Conservation (phyloP, 345 rosid species). For the Orychophragmus violaceus region DNA sequence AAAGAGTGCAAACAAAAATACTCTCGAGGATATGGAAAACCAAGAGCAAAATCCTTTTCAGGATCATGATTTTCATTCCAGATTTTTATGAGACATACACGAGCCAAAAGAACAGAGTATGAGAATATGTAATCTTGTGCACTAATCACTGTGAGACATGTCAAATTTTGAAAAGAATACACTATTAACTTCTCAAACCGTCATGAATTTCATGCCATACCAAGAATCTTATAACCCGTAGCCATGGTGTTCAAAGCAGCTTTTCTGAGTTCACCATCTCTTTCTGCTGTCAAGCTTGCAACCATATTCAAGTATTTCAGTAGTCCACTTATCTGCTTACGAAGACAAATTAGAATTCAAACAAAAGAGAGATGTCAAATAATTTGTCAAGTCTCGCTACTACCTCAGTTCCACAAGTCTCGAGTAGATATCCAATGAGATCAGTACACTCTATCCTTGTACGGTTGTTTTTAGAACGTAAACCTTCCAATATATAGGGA, state of each 20-base stretch:
- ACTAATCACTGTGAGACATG: background rate
- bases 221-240: slow-evolving; percentile 89
- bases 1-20: background rate
- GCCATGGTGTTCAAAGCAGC: slow-evolving; percentile 94
- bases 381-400: slow-evolving; percentile 8
- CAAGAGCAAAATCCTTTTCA: background rate
- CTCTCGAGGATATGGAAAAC: background rate
- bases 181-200: background rate
- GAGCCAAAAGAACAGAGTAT: slow-evolving; percentile 1
- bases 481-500: slow-evolving; percentile 89
- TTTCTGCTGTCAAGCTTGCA: slow-evolving; percentile 96
- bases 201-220: slow-evolving; percentile 40
- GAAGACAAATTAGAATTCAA: slow-evolving; percentile 18
- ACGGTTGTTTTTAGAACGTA: slow-evolving; percentile 97
- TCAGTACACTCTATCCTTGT: slow-evolving; percentile 93
- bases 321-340: slow-evolving; percentile 76
- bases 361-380: background rate
- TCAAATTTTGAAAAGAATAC: background rate
- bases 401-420: slow-evolving; percentile 92
- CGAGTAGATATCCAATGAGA: slow-evolving; percentile 82
- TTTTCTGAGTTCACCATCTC: slow-evolving; percentile 97
- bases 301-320: slow-evolving; percentile 84
- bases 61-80: background rate
- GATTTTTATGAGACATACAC: background rate
- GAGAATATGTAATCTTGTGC: background rate